These are phyloP conservation scores for Corylus avellana DNA, from an alignment of 306 rosid genomes.

Conservation along the genomic window DNA sequence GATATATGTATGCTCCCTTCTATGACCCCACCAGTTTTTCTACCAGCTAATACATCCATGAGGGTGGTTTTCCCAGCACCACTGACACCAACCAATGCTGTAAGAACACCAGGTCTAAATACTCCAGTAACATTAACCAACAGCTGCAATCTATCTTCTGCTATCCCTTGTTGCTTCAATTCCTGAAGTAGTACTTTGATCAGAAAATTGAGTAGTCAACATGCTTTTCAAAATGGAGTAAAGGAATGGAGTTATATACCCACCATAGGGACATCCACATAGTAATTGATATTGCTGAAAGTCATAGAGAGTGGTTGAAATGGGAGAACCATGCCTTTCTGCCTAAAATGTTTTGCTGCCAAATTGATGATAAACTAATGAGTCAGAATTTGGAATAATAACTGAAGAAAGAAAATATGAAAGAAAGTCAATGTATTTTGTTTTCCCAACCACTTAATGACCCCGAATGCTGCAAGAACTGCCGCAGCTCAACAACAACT, in stretches of 20 bases:
- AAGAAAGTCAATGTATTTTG: conserved; percentile 7
- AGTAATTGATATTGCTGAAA: conserved; percentile 90
- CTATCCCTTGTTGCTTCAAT: conserved; percentile 87
- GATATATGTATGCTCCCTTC: conserved; percentile 79
- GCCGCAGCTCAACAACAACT: conserved; percentile 77
- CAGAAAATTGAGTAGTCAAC: conserved; percentile 31
- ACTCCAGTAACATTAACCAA: conserved; percentile 84
- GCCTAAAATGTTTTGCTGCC: conserved; percentile 79
- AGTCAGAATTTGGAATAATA: neutral
- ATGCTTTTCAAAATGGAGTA: conserved; percentile 19
- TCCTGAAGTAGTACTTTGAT: conserved; percentile 65
- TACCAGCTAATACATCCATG: conserved; percentile 96
- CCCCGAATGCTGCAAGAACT: conserved; percentile 80
- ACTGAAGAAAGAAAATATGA: conserved; percentile 2
- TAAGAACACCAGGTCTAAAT: conserved; percentile 89
- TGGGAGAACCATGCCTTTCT: conserved; percentile 98
- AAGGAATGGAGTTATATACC: conserved; percentile 24
- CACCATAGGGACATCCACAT: conserved; percentile 92
- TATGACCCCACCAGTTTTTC: conserved; percentile 88
- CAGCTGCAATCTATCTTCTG: conserved; percentile 78
- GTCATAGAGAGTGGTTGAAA: conserved; percentile 94
- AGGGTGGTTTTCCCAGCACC: conserved; percentile 99
- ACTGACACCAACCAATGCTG: conserved; percentile 95
- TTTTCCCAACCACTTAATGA: conserved; percentile 65
- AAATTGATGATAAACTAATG: conserved; percentile 25